Percentiles rank a stretch among this genome's conserved stretches.
phyloP scores from a whole-genome alignment of 352 stramenopile genomes.

The Pythium dissimile region DNA sequence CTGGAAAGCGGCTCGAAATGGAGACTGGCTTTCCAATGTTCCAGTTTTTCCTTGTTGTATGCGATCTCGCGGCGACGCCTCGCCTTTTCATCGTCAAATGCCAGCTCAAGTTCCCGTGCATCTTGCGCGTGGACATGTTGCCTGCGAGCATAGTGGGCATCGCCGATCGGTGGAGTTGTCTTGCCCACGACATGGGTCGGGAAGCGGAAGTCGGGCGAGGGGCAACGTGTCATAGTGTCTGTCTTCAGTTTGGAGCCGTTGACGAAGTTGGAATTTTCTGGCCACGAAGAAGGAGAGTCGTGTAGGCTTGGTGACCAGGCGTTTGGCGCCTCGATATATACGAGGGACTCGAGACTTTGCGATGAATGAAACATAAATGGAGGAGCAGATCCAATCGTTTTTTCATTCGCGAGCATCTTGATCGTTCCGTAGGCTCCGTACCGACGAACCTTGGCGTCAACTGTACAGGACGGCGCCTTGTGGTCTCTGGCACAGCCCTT shows the following conservation, averaged over 20 bases:
- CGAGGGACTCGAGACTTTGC: conserved; percentile 34
- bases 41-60: conserved; percentile 35
- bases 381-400: conserved; percentile 20
- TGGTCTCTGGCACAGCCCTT: conserved; percentile 32
- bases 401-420: conserved; percentile 39
- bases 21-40: conserved; percentile 36
- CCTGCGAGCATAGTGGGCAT: conserved; percentile 27
- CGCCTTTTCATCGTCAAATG: conserved; percentile 33
- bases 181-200: conserved; percentile 26
- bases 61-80: conserved; percentile 23
- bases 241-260: conserved; percentile 29
- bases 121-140: conserved; percentile 29
- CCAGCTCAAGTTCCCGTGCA: conserved; percentile 22
- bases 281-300: conserved; percentile 54
- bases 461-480: conserved; percentile 27
- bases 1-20: conserved; percentile 44
- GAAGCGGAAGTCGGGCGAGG: conserved; percentile 38
- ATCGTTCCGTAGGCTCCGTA: conserved; percentile 46
- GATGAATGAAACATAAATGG: conserved; percentile 27
- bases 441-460: conserved; percentile 49
- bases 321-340: conserved; percentile 24
- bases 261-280: conserved; percentile 39
- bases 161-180: not conserved
- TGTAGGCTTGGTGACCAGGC: conserved; percentile 33
- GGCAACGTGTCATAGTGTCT: conserved; percentile 38